Conservation (phyloP, 2,329 filamentous ascomycete genomes). For the Pseudogymnoascus sp. region DNA sequence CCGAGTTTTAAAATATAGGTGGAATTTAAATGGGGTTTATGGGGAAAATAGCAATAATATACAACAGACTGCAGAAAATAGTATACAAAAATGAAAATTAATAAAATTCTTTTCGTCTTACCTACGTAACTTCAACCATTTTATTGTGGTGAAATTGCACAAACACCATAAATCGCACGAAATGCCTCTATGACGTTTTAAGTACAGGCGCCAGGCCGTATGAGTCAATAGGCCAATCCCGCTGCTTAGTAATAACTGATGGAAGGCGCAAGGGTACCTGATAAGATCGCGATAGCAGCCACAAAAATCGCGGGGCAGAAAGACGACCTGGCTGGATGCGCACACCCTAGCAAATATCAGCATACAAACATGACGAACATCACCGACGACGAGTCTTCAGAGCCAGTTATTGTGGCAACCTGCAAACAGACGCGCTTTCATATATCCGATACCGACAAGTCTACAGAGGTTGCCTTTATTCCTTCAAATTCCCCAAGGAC, state of each 20-base stretch:
- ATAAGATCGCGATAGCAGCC: conserved; percentile 7
- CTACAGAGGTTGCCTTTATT: neutral
- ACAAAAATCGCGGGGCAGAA: conserved; percentile 1
- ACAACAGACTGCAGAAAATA: neutral
- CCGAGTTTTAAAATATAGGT: neutral
- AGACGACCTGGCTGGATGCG: neutral
- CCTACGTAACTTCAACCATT: neutral
- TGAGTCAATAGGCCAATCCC: neutral
- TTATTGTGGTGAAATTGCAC: neutral
- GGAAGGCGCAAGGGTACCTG: neutral
- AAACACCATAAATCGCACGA: neutral
- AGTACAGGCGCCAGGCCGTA: neutral
- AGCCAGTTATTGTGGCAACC: conserved; percentile 22
- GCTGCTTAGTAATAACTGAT: neutral
- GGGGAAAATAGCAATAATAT: neutral
- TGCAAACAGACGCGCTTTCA: conserved; percentile 29
- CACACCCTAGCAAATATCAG: neutral
- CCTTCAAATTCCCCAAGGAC: neutral
- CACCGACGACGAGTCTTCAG: neutral
- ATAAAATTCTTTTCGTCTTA: neutral
- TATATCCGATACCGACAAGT: conserved; percentile 23
- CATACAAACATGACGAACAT: conserved; percentile 2
- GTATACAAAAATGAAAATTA: neutral
- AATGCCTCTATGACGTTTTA: neutral
- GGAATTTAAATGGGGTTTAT: neutral